Base-by-base conservation (phyloP, 208 protist species). In the Leishmania mexicana region DNA sequence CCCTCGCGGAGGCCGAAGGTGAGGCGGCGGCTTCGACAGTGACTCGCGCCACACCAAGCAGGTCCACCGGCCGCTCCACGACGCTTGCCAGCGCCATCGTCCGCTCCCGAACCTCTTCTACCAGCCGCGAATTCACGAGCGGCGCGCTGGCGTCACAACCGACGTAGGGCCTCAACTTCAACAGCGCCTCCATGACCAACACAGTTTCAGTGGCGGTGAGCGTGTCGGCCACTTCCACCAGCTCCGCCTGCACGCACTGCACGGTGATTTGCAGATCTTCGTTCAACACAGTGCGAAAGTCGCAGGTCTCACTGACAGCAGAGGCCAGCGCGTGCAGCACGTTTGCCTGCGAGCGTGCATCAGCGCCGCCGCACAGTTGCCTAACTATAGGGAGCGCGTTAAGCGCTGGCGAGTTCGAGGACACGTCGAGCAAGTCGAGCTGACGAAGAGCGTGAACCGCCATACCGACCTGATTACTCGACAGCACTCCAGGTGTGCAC, bases 131-230 rank as follows among this genome's bases (percentile, higher is more conserved):
- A 40, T 31, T 51, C 11, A 85, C 82, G 11, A 85, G 62, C 76
- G 74, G 35, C 7, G 21, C 65, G 2, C 21, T 1, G 7, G 45
- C 78, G 2, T 49, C 60, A 21, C 65, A 74, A 21, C 76, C 62
- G 17, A 77, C 84, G 68, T 86, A 92, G 1, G 87, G 88, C 8
- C 79, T 77, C 51, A 94, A 51, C 70, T 81, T 83, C 62, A 91
- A 40, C 58, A 94, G 58, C 19, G 87, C 90, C 81, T 94, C 90
- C 85, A 89, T 89, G 13, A 85, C 90, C 8, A 94, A 51, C 67
- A 94, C 85, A 57, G 71, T 85, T 71, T 94, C 88, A 5, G 87
- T 78, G 8, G 85, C 85, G 3, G 83, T 88, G 45, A 94, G 81
- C 4, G 90, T 77, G 75, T 87, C 85, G 6, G 85, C 83, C 49